A percentile compares a stretch with the other conserved stretches of the same genome.
Conservation (phyloP, 2,329 filamentous ascomycete species). For the Ascochyta lentis region DNA sequence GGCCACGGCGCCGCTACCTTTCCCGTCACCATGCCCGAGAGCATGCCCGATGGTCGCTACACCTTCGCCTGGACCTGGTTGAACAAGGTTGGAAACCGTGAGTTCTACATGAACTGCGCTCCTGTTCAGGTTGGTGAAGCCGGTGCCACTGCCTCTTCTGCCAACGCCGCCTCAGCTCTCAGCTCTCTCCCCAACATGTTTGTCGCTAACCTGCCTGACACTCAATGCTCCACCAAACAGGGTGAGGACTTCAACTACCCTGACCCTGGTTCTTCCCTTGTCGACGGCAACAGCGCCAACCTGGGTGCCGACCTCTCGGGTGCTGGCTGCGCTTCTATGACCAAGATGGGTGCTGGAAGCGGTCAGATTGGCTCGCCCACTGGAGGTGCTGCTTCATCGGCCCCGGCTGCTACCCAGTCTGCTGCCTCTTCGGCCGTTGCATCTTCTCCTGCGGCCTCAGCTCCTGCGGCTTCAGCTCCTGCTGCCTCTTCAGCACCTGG, state of each 20-base stretch:
- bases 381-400: slow-evolving; percentile 8
- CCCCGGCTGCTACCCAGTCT: slow-evolving; percentile 11
- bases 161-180: slow-evolving; percentile 46
- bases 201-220: slow-evolving; percentile 69
- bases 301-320: slow-evolving; percentile 41
- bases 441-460: not conserved
- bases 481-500: slow-evolving; percentile 5
- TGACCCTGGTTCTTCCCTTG: slow-evolving; percentile 65
- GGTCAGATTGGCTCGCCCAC: slow-evolving; percentile 38
- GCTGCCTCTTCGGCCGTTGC: slow-evolving; percentile 10
- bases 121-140: slow-evolving; percentile 69
- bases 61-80: slow-evolving; percentile 94
- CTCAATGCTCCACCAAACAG: slow-evolving; percentile 63
- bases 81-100: slow-evolving; percentile 89
- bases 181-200: slow-evolving; percentile 75
- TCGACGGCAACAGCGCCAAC: slow-evolving; percentile 39
- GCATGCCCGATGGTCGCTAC: slow-evolving; percentile 75
- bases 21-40: slow-evolving; percentile 64
- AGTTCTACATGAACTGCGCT: slow-evolving; percentile 98
- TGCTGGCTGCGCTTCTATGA: slow-evolving; percentile 38
- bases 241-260: slow-evolving; percentile 69
- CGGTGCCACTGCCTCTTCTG: slow-evolving; percentile 43
- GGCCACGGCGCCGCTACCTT: no score
- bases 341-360: slow-evolving; percentile 40
- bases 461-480: slow-evolving; percentile 8